Evolutionary conservation across 345 rosid genomes (phyloP).

Genomic region (Geranium rotundifolium): DNA sequence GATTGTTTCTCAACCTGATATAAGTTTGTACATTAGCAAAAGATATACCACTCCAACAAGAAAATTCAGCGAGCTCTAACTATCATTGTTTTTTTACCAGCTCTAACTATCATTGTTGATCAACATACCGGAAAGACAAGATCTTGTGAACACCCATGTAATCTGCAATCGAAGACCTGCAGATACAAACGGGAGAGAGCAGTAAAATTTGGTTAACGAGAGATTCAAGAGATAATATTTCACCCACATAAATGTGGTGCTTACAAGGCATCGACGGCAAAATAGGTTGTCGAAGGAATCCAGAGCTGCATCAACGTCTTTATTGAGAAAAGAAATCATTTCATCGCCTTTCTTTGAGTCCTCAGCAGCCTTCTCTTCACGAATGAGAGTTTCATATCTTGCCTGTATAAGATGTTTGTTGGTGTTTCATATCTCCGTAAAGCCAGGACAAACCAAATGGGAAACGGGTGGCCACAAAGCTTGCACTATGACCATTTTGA

Average conservation of each 20-base stretch:
- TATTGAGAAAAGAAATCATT: constrained; percentile 55
- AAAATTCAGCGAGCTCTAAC: constrained; percentile 12
- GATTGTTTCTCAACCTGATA: constrained; percentile 73
- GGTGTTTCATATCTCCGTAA: constrained; percentile 95
- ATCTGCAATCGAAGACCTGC: constrained; percentile 97
- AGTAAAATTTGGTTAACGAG: not conserved
- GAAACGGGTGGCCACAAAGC: constrained; percentile 79
- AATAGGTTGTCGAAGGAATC: constrained; percentile 98
- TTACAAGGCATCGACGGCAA: constrained; percentile 96
- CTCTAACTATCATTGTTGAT: constrained; percentile 12
- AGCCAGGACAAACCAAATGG: constrained; percentile 71
- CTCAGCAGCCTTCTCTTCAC: constrained; percentile 40
- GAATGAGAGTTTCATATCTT: constrained; percentile 67
- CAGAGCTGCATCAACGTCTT: constrained; percentile 94
- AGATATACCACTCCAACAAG: constrained; percentile 6
- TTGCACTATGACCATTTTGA: constrained; percentile 48
- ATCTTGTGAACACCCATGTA: constrained; percentile 99
- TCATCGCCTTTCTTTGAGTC: constrained; percentile 35
- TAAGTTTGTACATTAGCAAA: constrained; percentile 8
- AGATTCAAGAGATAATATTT: constrained; percentile 4
- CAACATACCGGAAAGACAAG: constrained; percentile 86
- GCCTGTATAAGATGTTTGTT: constrained; percentile 99
- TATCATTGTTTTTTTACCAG: constrained; percentile 9
- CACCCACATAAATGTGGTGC: constrained; percentile 12
- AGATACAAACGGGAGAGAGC: constrained; percentile 12